Evolutionary conservation across 306 rosid species (phyloP).

Genomic region (Lathyrus sativus): DNA sequence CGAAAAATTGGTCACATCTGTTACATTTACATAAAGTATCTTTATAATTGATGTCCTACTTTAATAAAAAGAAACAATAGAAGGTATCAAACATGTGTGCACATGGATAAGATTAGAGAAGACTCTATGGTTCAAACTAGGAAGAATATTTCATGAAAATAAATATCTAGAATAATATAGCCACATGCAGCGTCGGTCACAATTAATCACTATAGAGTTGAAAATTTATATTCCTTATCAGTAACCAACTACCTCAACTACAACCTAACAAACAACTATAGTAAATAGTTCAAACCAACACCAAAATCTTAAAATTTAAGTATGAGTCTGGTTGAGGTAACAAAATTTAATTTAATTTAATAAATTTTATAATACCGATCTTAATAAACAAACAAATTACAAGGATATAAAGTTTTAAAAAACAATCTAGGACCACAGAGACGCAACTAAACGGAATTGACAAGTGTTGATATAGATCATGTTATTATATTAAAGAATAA

Average conservation of each 20-base stretch:
- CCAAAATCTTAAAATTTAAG: slow-evolving; percentile 14
- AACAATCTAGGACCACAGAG: too few species aligned
- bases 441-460: too few species aligned
- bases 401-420: too few species aligned
- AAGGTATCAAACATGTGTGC: slow-evolving; percentile 23
- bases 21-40: not conserved
- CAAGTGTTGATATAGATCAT: too few species aligned
- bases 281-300: not conserved
- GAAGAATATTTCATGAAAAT: slow-evolving; percentile 12
- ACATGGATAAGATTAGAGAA: not conserved
- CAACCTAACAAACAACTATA: slow-evolving; percentile 24
- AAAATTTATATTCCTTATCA: slow-evolving; percentile 39
- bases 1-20: slow-evolving; percentile 6
- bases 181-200: not conserved
- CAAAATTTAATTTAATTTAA: not conserved
- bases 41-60: not conserved
- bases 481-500: too few species aligned
- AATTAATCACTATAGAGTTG: slow-evolving; percentile 8
- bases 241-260: slow-evolving; percentile 40
- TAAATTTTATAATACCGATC: not conserved
- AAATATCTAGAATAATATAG: not conserved
- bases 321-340: not conserved
- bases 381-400: not conserved
- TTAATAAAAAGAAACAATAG: not conserved
- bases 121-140: slow-evolving; percentile 22